Percentiles rank a stretch among this genome's conserved stretches.
phyloP scores from a whole-genome alignment of 2,329 filamentous ascomycete species.

The Epichloe glyceriae region DNA sequence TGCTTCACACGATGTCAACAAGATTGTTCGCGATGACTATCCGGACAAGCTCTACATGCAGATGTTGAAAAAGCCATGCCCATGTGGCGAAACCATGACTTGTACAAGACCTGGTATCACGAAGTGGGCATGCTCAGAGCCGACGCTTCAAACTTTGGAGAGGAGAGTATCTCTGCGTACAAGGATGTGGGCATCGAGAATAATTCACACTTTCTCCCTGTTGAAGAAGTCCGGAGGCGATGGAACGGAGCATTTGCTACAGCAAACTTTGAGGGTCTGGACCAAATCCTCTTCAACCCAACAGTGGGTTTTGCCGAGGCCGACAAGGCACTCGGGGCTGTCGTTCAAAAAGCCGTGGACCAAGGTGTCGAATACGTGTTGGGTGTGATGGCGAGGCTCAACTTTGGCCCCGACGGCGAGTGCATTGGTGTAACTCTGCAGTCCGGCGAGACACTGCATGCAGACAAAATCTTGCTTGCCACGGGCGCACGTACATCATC shows the following conservation, averaged over 20 bases:
- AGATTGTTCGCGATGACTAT: conserved; percentile 31
- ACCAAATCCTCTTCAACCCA: conserved; percentile 43
- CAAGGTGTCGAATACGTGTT: conserved; percentile 43
- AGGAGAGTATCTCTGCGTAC: conserved; percentile 28
- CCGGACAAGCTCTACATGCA: conserved; percentile 26
- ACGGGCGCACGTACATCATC: conserved; percentile 44
- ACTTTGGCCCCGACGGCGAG: conserved; percentile 31
- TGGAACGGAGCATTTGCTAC: conserved; percentile 45
- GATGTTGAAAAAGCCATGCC: conserved; percentile 28
- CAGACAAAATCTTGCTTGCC: conserved; percentile 39
- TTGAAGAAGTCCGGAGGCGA: conserved; percentile 38
- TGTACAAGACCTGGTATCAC: conserved; percentile 42
- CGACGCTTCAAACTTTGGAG: conserved; percentile 29
- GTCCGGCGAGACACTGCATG: conserved; percentile 32
- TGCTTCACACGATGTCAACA: conserved; percentile 34
- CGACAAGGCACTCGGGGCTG: conserved; percentile 40
- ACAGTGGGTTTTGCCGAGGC: conserved; percentile 47
- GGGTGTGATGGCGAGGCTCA: conserved; percentile 33
- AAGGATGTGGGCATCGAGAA: conserved; percentile 26
- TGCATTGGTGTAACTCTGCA: conserved; percentile 37
- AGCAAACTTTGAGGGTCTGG: conserved; percentile 41
- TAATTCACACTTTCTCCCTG: conserved; percentile 25
- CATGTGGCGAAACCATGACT: conserved; percentile 27
- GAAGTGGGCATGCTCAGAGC: conserved; percentile 40
- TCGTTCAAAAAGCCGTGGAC: conserved; percentile 37